Conservation (phyloP, 78 protist genomes). For the Dictyostelium firmibasis region DNA sequence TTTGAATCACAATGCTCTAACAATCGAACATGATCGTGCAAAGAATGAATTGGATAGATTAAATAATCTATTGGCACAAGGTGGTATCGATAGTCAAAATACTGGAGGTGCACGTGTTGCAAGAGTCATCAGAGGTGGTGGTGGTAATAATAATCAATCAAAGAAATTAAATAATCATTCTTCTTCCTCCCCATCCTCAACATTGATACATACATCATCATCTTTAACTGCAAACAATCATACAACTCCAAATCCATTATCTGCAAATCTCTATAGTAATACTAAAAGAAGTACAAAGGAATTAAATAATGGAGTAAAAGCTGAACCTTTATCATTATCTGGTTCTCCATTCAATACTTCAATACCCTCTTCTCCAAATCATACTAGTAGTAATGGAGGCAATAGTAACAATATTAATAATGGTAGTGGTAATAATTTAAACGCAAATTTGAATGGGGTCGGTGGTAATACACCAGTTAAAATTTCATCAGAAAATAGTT, state of each 20-base stretch:
- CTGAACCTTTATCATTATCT: constrained; percentile 1
- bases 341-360: not conserved
- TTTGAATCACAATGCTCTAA: not conserved
- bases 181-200: not conserved
- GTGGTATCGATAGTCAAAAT: not conserved
- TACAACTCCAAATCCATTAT: constrained; percentile 6
- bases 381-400: not conserved
- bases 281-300: constrained; percentile 29
- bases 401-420: not conserved
- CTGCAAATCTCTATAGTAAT: constrained; percentile 33
- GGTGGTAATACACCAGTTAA: not conserved
- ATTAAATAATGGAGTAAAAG: not conserved
- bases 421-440: not conserved
- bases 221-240: not conserved
- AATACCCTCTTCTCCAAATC: constrained; percentile 10
- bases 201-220: not conserved
- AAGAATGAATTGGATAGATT: constrained; percentile 11
- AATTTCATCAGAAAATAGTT: constrained; percentile 4
- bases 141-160: not conserved
- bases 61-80: not conserved
- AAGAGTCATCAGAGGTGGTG: constrained; percentile 55
- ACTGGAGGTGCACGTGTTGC: constrained; percentile 53
- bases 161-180: not conserved
- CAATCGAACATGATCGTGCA: not conserved
- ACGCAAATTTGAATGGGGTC: not conserved